Evolutionary conservation across 176 grass and related monocot species (phyloP), one percentile per base, ranked within the genome.

Genomic region (Ampelocalamus luodianensis): DNA sequence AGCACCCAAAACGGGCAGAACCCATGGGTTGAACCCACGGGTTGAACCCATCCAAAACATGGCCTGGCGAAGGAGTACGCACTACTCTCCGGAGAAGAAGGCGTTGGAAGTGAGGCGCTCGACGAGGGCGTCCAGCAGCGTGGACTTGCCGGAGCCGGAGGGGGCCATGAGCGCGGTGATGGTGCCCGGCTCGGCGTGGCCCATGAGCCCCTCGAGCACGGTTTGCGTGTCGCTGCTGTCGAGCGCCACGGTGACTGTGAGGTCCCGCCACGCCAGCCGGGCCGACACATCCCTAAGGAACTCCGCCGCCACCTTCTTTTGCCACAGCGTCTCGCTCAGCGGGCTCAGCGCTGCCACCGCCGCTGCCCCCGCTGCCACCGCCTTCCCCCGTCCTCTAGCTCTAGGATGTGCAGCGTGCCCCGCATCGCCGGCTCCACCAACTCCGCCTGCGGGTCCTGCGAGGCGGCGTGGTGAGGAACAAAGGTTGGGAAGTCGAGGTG

Each of bases 301-400:
- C 37, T 74, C 94, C 17, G 67, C 77, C 46, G 74, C 81, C 16
- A 87, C 55, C 90, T 78, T 76, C 67, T 96, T 93, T 78, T 83
- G 87, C 96, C 96, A 96, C 70, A 99, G 91, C n/a, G 96, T 96
- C 88, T 98, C 96, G 74, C 96, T 99, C 3, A 99, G 93, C 75
- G 96, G 96, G 84, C 93, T 96, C 38, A 97, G 86, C 71, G 83
- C 87, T 45, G 69, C 76, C 65, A 76, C 75, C 50, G 72, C 93
- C 0, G n/a, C n/a, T n/a, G n/a, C n/a, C 5, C 74, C 85, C 2
- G 24, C 87, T n/a, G 55, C 90, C 63, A 80, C 72, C 50, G 72
- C 89, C 78, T 82, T 72, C 58, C 84, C 46, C 50, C 61, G 72
- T 78, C 84, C 88, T 94, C 95, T 29, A 94, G 87, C 86, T 94